Evolutionary conservation across 192 early-diverging fungal genomes (phyloP), one percentile per base, ranked within the genome.

Genomic region (Mortierella hygrophila): DNA sequence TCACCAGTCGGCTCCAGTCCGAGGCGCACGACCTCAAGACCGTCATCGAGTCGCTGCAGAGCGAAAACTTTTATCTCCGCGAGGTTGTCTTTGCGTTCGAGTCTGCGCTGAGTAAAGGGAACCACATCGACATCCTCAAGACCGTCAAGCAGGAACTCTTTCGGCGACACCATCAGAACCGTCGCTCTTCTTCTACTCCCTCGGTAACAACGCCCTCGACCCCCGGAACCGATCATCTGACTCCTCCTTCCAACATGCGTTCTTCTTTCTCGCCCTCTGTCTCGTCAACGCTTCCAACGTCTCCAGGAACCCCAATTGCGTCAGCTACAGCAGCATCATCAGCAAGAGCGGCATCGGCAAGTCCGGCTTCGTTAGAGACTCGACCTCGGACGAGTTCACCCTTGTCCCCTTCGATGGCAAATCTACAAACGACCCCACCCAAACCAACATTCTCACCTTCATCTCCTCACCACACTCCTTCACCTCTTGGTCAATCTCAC

Each of bases 1-100:
- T 90, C 46, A 32, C 52, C 18, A 72, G 82, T 18, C 49, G 72
- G 35, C 73, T 75, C 73, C 86, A 89, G 55, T 85, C 78, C 57
- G 92, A 91, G 77, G 26, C 79, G 23, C 65, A 76, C 29, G 47
- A 87, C 2, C 72, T 81, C 55, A 88, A 86, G 47, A 72, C 68
- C 23, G 70, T 72, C 7, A 47, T 86, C 11, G 89, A 91, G 60
- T 52, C 84, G 2, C 77, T 88, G 38, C 79, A 88, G n/a, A 80
- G 76, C 46, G 90, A 93, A 68, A 90, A 77, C 47, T 88, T 76
- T 60, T 91, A 91, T 68, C 81, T 90, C 20, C 90, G 89, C 46
- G 88, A 88, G 71, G 72, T 91, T 0, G 76, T 89, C 38, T 76
- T 90, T 69, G 88, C 85, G 15, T 86, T 92, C 60, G 90, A 93